Base-by-base conservation (phyloP, 768 basidiomycete species). In the Lanmaoa rubissima region DNA sequence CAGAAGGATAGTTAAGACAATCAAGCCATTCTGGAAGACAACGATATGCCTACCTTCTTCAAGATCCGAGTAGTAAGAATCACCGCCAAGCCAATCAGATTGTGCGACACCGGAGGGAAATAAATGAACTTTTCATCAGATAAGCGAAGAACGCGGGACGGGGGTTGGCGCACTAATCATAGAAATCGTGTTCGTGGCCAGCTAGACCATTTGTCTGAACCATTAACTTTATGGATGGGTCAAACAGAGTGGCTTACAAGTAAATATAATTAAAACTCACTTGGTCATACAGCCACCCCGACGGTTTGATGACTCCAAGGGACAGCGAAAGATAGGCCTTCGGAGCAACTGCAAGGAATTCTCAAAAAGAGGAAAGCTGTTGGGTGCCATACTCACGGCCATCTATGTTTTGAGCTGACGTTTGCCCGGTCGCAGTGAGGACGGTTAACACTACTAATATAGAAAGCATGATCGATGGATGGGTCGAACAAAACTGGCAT, bases 121-220 rank as follows among this genome's bases (percentile, higher is more conserved):
- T 28, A 28, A 28, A 28, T 28, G 6, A 28, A 10, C 5, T 17
- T 40, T 17, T 40, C 39, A 40, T 40, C 14, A 47, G 7, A 21
- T 21, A 17, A 43, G 42, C n/a, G 21, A 43, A 35, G 10, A 17
- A 43, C 24, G 32, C 21, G 32, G 11, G 34, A 5, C 34, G n/a
- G 8, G 19, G 7, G 39, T 17, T 21, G 21, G 26, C 52, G 26
- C n/a, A 53, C 52, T 53, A 45, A 19, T 53, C 35, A 53, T 53
- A 53, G 43, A 53, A 53, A 36, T 53, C 43, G 2, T 47, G 45
- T n/a, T 53, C 38, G 7, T 47, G 44, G 14, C 44, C 44, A 17
- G 53, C 53, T 19, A 53, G 53, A 39, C 38, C 36, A 12, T 47
- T 38, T 21, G 53, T 53, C 36, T 53, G 53, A 11, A 53, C n/a